Evolutionary conservation across 345 rosid genomes (phyloP).

Genomic region (Pistacia integerrima): DNA sequence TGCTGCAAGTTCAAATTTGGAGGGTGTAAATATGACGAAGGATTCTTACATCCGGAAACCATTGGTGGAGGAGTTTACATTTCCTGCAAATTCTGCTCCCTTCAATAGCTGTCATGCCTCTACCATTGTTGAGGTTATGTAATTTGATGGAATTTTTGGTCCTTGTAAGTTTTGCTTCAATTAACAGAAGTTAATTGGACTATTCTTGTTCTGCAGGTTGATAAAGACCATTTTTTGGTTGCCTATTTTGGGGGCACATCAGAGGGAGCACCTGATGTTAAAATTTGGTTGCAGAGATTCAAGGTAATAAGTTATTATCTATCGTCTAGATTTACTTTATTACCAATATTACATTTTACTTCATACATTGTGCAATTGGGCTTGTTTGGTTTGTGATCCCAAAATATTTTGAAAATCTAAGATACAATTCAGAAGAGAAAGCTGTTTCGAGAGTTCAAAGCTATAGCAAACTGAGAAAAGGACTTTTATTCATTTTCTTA

Average conservation of each 20-base stretch:
- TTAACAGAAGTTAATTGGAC: background rate
- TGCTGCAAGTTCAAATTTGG: slow-evolving; percentile 9
- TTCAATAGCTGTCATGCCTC: slow-evolving; percentile 91
- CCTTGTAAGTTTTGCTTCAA: slow-evolving; percentile 1
- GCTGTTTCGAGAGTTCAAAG: too few relatives aligned
- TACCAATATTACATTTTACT: background rate
- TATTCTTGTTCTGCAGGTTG: slow-evolving; percentile 46
- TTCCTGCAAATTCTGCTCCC: slow-evolving; percentile 65
- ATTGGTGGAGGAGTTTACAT: slow-evolving; percentile 64
- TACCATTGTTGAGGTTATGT: slow-evolving; percentile 73
- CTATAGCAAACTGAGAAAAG: too few relatives aligned
- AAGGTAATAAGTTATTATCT: slow-evolving; percentile 37
- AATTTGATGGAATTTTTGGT: background rate
- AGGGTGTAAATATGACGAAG: slow-evolving; percentile 36
- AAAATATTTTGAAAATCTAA: too few relatives aligned
- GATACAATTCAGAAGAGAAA: too few relatives aligned
- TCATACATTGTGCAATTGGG: background rate
- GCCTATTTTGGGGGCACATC: slow-evolving; percentile 67
- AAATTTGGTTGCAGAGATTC: slow-evolving; percentile 64
- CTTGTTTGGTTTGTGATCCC: too few relatives aligned
- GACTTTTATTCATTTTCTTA: too few relatives aligned
- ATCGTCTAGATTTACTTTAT: background rate
- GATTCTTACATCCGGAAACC: slow-evolving; percentile 28
- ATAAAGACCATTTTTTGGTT: slow-evolving; percentile 62
- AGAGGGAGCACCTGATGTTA: slow-evolving; percentile 71